These are phyloP conservation scores for Wickerhamomyces strasburgensis DNA, from an alignment of 805 yeast genomes.

Conservation along the genomic window DNA sequence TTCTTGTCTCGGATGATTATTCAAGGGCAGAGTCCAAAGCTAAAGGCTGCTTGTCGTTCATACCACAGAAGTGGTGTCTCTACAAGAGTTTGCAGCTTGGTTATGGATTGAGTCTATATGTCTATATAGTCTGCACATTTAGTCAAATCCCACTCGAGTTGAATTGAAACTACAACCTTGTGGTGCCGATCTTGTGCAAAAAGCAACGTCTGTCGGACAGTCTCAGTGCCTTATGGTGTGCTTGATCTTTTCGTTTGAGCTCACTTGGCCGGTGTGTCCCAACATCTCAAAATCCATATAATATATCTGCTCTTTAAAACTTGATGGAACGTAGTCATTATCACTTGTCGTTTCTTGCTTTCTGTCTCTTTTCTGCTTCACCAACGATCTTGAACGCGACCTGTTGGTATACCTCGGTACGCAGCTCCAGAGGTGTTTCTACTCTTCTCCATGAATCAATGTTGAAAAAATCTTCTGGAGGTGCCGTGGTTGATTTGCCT, in stretches of 20 bases:
- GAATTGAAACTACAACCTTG: constrained; percentile 28
- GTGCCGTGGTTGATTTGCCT: constrained; percentile 9
- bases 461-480: constrained; percentile 15
- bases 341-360: no score
- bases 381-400: constrained; percentile 9
- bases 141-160: constrained; percentile 39
- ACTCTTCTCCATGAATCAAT: constrained; percentile 18
- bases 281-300: no score
- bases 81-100: no score
- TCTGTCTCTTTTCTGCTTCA: constrained; percentile 5
- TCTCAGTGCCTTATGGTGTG: constrained; percentile 26
- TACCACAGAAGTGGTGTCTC: no score
- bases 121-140: constrained; percentile 30
- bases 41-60: no score
- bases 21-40: no score
- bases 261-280: constrained; percentile 26
- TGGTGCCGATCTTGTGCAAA: constrained; percentile 44
- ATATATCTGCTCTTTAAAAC: no score
- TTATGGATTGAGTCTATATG: neutral
- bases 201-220: constrained; percentile 25
- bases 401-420: constrained; percentile 12
- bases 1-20: no score
- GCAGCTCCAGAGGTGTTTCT: constrained; percentile 7
- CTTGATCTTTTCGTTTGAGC: constrained; percentile 1
- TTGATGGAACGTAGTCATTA: no score